Evolutionary conservation across 139 green algal genomes (phyloP).

Genomic region (Microglena sp.): DNA sequence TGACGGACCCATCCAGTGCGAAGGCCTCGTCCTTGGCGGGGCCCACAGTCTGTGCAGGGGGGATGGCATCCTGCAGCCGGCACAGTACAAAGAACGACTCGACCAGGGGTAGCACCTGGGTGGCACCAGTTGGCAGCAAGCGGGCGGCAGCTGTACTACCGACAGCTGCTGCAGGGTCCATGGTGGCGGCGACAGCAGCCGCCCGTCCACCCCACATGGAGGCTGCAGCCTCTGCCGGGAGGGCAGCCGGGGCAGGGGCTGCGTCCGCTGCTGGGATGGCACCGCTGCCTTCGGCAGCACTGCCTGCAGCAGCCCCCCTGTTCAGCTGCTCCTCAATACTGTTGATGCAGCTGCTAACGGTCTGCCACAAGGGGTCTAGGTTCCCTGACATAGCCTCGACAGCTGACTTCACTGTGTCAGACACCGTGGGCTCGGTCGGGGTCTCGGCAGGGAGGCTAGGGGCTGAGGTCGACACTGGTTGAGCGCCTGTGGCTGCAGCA

Average conservation of each 20-base stretch:
- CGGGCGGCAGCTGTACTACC: conserved; percentile 16
- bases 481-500: no score
- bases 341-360: not conserved
- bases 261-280: conserved; percentile 7
- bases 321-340: not conserved
- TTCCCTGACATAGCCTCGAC: no score
- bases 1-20: not conserved
- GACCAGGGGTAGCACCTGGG: conserved; percentile 76
- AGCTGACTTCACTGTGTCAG: no score
- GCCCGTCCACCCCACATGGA: not conserved
- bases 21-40: conserved; percentile 1
- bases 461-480: no score
- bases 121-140: conserved; percentile 58
- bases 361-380: not conserved
- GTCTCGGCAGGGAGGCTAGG: no score
- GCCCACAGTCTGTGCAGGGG: conserved; percentile 10
- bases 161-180: conserved; percentile 3
- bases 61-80: conserved; percentile 30
- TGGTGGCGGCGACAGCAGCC: not conserved
- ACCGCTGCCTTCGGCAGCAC: not conserved
- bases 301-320: not conserved
- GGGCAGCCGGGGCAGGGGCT: conserved; percentile 9
- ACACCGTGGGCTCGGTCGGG: no score
- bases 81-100: conserved; percentile 89
- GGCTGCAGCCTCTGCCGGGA: conserved; percentile 3